A percentile compares a stretch with the other conserved stretches of the same genome.
phyloP scores from a whole-genome alignment of 2,329 filamentous ascomycete species.

The Xylariaceae sp. region DNA sequence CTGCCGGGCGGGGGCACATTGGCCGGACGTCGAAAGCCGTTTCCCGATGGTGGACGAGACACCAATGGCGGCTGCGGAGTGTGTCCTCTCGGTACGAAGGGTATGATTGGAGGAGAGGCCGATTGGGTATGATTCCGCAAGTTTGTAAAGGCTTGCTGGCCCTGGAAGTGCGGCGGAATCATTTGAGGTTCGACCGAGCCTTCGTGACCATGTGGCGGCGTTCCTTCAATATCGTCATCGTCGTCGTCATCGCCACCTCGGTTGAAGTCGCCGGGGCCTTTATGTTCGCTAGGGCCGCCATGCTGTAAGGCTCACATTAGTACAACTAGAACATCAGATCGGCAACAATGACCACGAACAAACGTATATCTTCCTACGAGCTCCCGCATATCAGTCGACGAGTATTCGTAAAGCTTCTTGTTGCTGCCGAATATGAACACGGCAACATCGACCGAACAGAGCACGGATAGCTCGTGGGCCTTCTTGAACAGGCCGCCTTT shows the following conservation, averaged over 20 bases:
- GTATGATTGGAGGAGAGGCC: conserved; percentile 79
- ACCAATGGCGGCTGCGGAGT: conserved; percentile 75
- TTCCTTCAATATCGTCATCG: conserved; percentile 70
- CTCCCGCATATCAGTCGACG: conserved; percentile 87
- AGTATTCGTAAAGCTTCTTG: conserved; percentile 98
- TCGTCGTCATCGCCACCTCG: conserved; percentile 84
- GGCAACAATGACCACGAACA: conserved; percentile 52
- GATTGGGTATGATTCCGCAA: conserved; percentile 79
- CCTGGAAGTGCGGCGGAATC: conserved; percentile 67
- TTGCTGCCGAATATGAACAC: conserved; percentile 99
- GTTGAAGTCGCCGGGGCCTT: conserved; percentile 88
- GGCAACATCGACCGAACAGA: conserved; percentile 96
- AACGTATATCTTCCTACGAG: conserved; percentile 86
- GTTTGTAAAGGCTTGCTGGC: conserved; percentile 69
- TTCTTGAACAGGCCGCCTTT: conserved; percentile 99
- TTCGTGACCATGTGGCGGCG: conserved; percentile 64
- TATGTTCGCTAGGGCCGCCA: conserved; percentile 90
- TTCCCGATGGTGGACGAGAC: conserved; percentile 76
- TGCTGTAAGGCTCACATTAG: conserved; percentile 55
- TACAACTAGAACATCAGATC: conserved; percentile 3
- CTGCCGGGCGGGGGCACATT: conserved; percentile 64
- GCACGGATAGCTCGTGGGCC: conserved; percentile 94
- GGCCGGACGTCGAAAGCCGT: conserved; percentile 71
- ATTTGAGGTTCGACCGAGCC: conserved; percentile 50
- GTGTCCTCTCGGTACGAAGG: conserved; percentile 67